Evolutionary conservation across 164 flowering plant genomes (phyloP), one percentile per base, ranked within the genome.

Genomic region (Piper betle): DNA sequence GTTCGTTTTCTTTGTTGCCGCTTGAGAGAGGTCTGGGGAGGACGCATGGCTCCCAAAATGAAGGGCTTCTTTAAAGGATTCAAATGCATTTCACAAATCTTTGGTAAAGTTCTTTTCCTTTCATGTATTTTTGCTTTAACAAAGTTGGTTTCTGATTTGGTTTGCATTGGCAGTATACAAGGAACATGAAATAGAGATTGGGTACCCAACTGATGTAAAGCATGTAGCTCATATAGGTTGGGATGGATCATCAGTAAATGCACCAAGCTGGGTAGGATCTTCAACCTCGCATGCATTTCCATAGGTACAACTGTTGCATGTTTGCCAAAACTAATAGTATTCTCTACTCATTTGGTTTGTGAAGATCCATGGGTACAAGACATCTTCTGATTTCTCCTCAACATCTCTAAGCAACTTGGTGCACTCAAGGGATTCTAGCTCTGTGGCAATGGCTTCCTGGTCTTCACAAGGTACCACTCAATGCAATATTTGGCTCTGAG

Each of bases 131-230:
- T 25, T 25, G 33, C 33, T 25, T 25, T 25, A 25, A 17, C 5
- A 4, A 50, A 2, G 2, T 61, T 52, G 53, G 10, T 59, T 40
- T 42, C 15, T 39, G 52, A 46, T 37, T 55, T 6, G 9, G 4
- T 37, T 57, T 20, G 37, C 20, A 5, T 17, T 17, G 48, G 61
- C 60, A 71, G 77, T 71, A 56, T 70, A 83, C 80, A 85, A 82
- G 75, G 88, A 85, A 59, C 69, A 81, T 8, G 91, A 86, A 75
- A 77, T 89, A 81, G 93, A 88, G 67, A 89, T 89, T 69, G 97
- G 97, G 68, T 76, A 81, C 62, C 97, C 97, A 39, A 89, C 97
- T 57, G 94, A 89, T 75, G 94, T 87, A 33, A 89, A 82, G 69
- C 97, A 89, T 70, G 84, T 87, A 37, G 82, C 94, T 0, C 97